These are phyloP conservation scores for Annulohypoxylon bovei DNA, from an alignment of 495 filamentous ascomycete species.

Conservation along the genomic window DNA sequence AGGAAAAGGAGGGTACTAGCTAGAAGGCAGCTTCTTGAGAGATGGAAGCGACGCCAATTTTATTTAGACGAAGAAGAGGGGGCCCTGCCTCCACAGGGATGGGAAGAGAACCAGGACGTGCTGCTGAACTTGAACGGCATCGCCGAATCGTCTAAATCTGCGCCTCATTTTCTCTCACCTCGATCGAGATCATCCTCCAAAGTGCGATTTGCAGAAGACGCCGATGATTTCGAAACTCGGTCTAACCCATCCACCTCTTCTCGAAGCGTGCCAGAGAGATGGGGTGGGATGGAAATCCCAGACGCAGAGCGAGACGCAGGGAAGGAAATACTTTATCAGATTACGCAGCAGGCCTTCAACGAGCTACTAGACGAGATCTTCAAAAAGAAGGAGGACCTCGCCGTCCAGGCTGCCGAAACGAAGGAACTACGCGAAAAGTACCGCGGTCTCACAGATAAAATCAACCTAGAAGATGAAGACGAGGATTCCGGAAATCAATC, in stretches of 20 bases:
- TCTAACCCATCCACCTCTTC: slow-evolving; percentile 86
- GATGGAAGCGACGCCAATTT: slow-evolving; percentile 77
- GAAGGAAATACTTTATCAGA: slow-evolving; percentile 89
- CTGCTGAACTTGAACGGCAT: slow-evolving; percentile 52
- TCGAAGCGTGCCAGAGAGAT: slow-evolving; percentile 80
- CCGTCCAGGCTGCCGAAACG: slow-evolving; percentile 73
- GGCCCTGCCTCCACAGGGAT: slow-evolving; percentile 68
- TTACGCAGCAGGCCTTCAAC: slow-evolving; percentile 89
- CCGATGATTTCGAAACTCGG: slow-evolving; percentile 74
- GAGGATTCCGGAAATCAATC: slow-evolving; percentile 28
- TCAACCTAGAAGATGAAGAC: slow-evolving; percentile 58
- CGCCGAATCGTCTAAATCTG: slow-evolving; percentile 53
- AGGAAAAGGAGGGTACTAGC: slow-evolving; percentile 46
- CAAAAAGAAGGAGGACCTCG: slow-evolving; percentile 78
- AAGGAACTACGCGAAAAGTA: slow-evolving; percentile 68
- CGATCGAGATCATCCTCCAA: slow-evolving; percentile 87
- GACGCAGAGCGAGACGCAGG: slow-evolving; percentile 83
- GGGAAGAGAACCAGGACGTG: slow-evolving; percentile 70
- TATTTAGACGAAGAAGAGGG: slow-evolving; percentile 86
- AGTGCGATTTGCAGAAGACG: slow-evolving; percentile 82
- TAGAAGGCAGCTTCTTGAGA: slow-evolving; percentile 69
- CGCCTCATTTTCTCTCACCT: slow-evolving; percentile 61
- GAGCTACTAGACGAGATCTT: slow-evolving; percentile 90
- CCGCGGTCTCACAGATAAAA: slow-evolving; percentile 56
- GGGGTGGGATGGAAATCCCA: slow-evolving; percentile 84